These are phyloP conservation scores for Halophytophthora batemanensis DNA, from an alignment of 352 stramenopile species.

Conservation along the genomic window DNA sequence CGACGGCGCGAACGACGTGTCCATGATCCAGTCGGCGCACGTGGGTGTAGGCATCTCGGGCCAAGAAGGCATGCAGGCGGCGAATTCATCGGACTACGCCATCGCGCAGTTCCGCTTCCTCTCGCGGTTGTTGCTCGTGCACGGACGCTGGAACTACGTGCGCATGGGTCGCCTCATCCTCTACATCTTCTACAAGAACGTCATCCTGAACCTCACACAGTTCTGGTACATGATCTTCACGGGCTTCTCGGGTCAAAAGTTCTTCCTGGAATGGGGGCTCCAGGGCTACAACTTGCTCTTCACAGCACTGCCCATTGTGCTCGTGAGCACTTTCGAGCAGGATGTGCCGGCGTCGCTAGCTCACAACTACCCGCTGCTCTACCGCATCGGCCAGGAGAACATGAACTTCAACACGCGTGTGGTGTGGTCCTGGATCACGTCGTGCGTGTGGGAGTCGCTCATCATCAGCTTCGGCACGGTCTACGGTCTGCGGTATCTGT, in stretches of 20 bases:
- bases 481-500: conserved; percentile 76
- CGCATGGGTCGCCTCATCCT: conserved; percentile 92
- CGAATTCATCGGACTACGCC: conserved; percentile 93
- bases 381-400: conserved; percentile 83
- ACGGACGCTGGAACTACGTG: conserved; percentile 94
- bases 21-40: conserved; percentile 94
- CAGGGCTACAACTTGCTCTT: conserved; percentile 90
- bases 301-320: conserved; percentile 80
- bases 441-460: conserved; percentile 79
- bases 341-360: conserved; percentile 72
- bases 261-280: conserved; percentile 81
- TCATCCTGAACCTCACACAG: conserved; percentile 93
- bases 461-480: conserved; percentile 85
- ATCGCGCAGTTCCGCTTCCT: conserved; percentile 95
- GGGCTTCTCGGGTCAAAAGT: conserved; percentile 87
- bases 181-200: conserved; percentile 97
- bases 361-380: conserved; percentile 72
- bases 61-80: conserved; percentile 93
- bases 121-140: conserved; percentile 87
- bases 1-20: conserved; percentile 95
- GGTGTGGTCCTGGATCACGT: conserved; percentile 79
- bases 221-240: conserved; percentile 94
- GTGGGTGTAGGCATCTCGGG: conserved; percentile 92
- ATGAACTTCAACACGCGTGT: conserved; percentile 84
- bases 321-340: conserved; percentile 84